These are phyloP conservation scores for Dothidotthia symphoricarpi DNA, from an alignment of 2,329 filamentous ascomycete species.

Conservation along the genomic window DNA sequence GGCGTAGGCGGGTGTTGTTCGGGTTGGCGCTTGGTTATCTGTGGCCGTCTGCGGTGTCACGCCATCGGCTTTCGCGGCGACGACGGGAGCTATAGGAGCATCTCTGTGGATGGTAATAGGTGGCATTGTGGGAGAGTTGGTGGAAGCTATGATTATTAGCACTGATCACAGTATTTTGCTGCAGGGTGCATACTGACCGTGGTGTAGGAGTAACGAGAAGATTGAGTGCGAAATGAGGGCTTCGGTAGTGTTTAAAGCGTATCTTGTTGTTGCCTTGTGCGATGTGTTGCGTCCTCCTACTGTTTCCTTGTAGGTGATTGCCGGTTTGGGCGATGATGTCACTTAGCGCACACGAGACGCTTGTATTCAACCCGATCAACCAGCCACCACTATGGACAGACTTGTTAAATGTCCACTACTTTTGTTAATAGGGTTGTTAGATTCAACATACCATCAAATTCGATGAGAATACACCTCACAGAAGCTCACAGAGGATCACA, in stretches of 20 bases:
- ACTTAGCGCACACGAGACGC: conserved; percentile 2
- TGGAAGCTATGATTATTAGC: background rate
- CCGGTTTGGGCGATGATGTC: conserved; percentile 32
- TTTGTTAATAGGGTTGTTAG: too few relatives aligned
- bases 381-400: too few relatives aligned
- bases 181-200: background rate
- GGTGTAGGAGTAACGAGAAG: too few relatives aligned
- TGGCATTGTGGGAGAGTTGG: conserved; percentile 39
- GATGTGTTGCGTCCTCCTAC: conserved; percentile 18
- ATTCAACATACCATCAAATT: too few relatives aligned
- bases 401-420: too few relatives aligned
- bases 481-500: too few relatives aligned
- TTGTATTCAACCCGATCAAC: too few relatives aligned
- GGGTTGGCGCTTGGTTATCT: conserved; percentile 31
- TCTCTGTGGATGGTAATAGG: conserved; percentile 50
- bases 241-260: too few relatives aligned
- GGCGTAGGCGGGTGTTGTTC: conserved; percentile 28
- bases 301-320: conserved; percentile 14
- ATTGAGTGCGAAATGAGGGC: too few relatives aligned
- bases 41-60: conserved; percentile 42
- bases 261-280: conserved; percentile 28
- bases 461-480: too few relatives aligned
- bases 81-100: conserved; percentile 44
- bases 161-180: background rate
- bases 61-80: conserved; percentile 36